A percentile compares a stretch with the other conserved stretches of the same genome.
These are phyloP conservation scores for Pleurotus tuber-regium DNA, from an alignment of 768 basidiomycete genomes.

Conservation along the genomic window DNA sequence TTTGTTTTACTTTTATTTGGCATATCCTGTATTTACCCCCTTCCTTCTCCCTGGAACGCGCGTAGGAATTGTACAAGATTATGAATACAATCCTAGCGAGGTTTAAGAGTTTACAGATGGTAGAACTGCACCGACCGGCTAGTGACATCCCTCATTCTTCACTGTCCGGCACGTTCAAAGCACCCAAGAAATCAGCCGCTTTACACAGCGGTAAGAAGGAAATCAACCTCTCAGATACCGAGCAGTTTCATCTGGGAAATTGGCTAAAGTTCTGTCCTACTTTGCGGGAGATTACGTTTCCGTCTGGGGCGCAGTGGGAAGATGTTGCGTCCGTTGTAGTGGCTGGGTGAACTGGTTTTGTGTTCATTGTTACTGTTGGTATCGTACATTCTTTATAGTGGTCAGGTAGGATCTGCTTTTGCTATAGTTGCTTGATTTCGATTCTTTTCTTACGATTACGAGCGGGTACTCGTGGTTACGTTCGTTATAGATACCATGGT, in stretches of 20 bases:
- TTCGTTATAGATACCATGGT: not conserved
- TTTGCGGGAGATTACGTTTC: constrained; percentile 10
- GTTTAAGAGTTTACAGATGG: not conserved
- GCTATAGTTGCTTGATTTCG: not conserved
- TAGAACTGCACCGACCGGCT: constrained; percentile 1
- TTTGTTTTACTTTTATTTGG: not conserved
- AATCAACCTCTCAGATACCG: constrained; percentile 2
- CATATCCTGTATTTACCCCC: constrained; percentile 1
- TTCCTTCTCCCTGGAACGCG: not conserved
- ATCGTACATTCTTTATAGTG: too few species aligned
- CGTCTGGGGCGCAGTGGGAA: constrained; percentile 10
- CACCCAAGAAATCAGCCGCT: not conserved
- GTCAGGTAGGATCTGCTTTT: not conserved
- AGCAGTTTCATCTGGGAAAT: constrained; percentile 16
- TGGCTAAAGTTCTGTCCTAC: constrained; percentile 25
- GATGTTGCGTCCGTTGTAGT: not conserved
- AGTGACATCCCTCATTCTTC: not conserved
- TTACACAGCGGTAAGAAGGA: not conserved
- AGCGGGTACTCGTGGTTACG: not conserved
- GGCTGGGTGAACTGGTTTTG: too few species aligned
- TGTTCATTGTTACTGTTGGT: too few species aligned
- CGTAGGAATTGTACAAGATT: not conserved
- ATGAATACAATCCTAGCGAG: not conserved
- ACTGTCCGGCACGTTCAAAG: not conserved
- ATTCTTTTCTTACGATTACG: not conserved